Evolutionary conservation across 2,329 filamentous ascomycete species (phyloP).

Genomic region (Drechslerella dactyloides): DNA sequence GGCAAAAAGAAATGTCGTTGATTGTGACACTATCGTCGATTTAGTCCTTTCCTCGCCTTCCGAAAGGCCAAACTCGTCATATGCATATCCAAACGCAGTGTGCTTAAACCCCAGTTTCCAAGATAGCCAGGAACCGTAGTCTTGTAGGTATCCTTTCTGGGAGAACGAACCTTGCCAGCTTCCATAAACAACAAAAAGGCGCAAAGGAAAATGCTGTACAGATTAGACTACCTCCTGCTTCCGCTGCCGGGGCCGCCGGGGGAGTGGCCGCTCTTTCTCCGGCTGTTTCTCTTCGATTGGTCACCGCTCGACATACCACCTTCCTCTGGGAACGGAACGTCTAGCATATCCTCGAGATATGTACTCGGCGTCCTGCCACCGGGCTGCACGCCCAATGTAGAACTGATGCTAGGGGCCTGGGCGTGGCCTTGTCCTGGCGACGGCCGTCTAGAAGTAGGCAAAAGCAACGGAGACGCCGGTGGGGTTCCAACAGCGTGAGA

Average conservation of each 20-base stretch:
- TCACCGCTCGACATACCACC: conserved; percentile 59
- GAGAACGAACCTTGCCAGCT: conserved; percentile 61
- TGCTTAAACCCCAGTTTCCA: background rate
- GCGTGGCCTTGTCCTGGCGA: conserved; percentile 51
- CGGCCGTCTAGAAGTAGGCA: conserved; percentile 50
- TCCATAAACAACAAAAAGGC: conserved; percentile 27
- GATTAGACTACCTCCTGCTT: conserved; percentile 28
- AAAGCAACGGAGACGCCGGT: conserved; percentile 53
- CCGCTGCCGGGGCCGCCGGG: conserved; percentile 19
- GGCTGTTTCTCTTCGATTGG: conserved; percentile 34
- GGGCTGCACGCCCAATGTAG: conserved; percentile 68
- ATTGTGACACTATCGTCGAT: background rate
- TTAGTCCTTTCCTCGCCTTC: background rate
- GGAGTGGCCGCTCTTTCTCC: conserved; percentile 40
- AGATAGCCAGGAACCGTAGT: background rate
- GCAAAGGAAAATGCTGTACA: conserved; percentile 16
- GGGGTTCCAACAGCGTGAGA: conserved; percentile 50
- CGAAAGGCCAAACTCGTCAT: background rate
- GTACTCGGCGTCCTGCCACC: conserved; percentile 81
- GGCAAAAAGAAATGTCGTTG: background rate
- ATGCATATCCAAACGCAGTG: no score
- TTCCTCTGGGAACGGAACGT: conserved; percentile 61
- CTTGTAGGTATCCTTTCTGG: background rate
- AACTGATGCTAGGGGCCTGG: conserved; percentile 50
- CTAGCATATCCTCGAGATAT: conserved; percentile 87